Evolutionary conservation across 495 filamentous ascomycete genomes (phyloP).

Genomic region (Penicillium antarcticum): DNA sequence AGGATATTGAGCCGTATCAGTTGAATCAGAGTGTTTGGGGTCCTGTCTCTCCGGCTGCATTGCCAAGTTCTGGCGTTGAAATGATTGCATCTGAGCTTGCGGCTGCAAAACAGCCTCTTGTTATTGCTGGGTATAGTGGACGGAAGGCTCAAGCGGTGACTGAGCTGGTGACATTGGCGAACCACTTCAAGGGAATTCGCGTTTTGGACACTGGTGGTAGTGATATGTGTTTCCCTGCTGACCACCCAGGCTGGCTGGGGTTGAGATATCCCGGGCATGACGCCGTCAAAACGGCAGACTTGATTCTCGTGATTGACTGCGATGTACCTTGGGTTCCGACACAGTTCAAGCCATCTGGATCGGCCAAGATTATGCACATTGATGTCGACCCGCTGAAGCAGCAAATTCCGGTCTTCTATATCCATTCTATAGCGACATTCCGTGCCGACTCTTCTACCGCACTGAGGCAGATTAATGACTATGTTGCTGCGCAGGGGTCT

Average conservation of each 20-base stretch:
- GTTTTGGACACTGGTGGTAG: constrained; percentile 88
- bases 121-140: constrained; percentile 82
- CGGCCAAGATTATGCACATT: constrained; percentile 72
- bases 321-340: constrained; percentile 76
- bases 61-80: constrained; percentile 63
- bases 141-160: constrained; percentile 66
- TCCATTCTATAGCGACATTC: constrained; percentile 70
- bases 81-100: constrained; percentile 69
- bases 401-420: constrained; percentile 81
- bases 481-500: constrained; percentile 45
- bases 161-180: constrained; percentile 73
- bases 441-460: constrained; percentile 69
- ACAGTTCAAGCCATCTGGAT: constrained; percentile 49
- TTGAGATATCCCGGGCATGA: constrained; percentile 75
- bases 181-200: constrained; percentile 73
- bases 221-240: constrained; percentile 93
- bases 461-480: constrained; percentile 66
- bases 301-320: constrained; percentile 83
- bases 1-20: constrained; percentile 79
- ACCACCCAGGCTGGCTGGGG: constrained; percentile 72
- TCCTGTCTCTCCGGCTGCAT: constrained; percentile 69
- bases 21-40: constrained; percentile 74
- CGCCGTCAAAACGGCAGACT: constrained; percentile 70
- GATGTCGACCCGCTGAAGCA: constrained; percentile 86
- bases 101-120: constrained; percentile 68